Evolutionary conservation across 2,329 filamentous ascomycete genomes (phyloP), one percentile per base, ranked within the genome.

Genomic region (Colletotrichum magnum): DNA sequence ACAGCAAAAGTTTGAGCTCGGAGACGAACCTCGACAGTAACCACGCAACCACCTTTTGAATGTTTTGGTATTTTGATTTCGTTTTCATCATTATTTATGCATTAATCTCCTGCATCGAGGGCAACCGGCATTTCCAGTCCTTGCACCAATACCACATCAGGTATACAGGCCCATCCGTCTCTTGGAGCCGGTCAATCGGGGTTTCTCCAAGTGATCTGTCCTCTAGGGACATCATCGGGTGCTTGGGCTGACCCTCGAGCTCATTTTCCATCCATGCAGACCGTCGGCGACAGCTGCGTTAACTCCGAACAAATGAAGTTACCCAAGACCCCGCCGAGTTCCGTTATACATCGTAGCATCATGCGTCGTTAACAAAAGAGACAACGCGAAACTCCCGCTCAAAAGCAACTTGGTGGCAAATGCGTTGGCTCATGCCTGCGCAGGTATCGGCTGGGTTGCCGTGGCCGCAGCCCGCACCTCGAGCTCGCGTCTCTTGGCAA

Each of bases 401-500:
- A 39, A 57, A 53, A 59, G 48, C 21, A 52, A 62, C 24, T 24
- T 39, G 24, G 48, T 7, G 45, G 47, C 47, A 39, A 36, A 32
- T 24, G 36, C 15, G 18, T 36, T 39, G 51, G 54, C 59, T 69
- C 18, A 71, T 53, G 53, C 61, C 32, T 36, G 32, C 18, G 59
- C 58, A 60, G 54, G 18, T 26, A 48, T 52, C 21, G 58, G 15
- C 53, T 57, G 71, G 68, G 45, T 65, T 63, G 68, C 78, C 60
- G 65, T 78, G 6, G 80, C 78, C 6, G 81, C 82, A 5, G 77
- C 82, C 64, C 85, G 85, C n/a, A 85, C 84, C 73, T 89, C 86
- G 4, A 89, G 76, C 70, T 92, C 91, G 73, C 88, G 89, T 63
- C 92, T 85, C 82, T 91, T 94, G 47, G 90, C 88, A 48, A 96